A percentile compares a stretch with the other conserved stretches of the same genome.
phyloP scores from a whole-genome alignment of 352 stramenopile genomes.

The Pythium folliculosum region DNA sequence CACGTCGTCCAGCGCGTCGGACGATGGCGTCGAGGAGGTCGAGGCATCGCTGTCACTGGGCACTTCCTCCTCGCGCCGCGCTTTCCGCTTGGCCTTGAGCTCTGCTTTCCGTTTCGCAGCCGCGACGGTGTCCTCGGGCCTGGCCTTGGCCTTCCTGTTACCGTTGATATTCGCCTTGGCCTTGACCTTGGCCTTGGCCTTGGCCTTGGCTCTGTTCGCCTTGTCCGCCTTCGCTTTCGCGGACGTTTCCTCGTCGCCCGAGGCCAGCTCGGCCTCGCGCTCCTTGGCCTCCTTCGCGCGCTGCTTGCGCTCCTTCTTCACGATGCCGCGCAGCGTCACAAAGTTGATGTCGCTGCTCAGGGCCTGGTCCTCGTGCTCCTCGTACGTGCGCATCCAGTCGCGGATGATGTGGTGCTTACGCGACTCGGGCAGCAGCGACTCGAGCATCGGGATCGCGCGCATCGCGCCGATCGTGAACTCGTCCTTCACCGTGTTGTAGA shows the following conservation, averaged over 20 bases:
- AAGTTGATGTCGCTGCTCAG: constrained; percentile 56
- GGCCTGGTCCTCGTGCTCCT: constrained; percentile 51
- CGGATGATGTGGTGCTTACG: constrained; percentile 64
- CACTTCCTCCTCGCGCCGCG: constrained; percentile 1
- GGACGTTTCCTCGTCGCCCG: constrained; percentile 21
- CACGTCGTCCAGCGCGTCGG: constrained; percentile 9
- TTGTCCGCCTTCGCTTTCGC: constrained; percentile 13
- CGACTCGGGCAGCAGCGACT: constrained; percentile 52
- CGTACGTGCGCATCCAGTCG: constrained; percentile 79
- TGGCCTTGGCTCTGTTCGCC: constrained; percentile 25
- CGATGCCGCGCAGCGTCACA: constrained; percentile 49
- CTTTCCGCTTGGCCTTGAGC: constrained; percentile 25
- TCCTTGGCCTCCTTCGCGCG: constrained; percentile 37
- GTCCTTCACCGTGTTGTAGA: constrained; percentile 78
- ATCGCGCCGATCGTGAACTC: constrained; percentile 62
- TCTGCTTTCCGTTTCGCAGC: not conserved
- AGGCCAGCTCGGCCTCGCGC: constrained; percentile 48
- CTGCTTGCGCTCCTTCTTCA: constrained; percentile 54
- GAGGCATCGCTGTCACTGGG: constrained; percentile 15
- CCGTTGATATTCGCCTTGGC: not conserved
- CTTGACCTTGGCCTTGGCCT: constrained; percentile 17
- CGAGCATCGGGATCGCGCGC: constrained; percentile 54
- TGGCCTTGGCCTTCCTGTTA: not conserved
- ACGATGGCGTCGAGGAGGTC: constrained; percentile 25
- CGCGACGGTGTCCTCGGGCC: not conserved